Base-by-base conservation (phyloP, 1,139 yeast species). In the Candida dubliniensis region DNA sequence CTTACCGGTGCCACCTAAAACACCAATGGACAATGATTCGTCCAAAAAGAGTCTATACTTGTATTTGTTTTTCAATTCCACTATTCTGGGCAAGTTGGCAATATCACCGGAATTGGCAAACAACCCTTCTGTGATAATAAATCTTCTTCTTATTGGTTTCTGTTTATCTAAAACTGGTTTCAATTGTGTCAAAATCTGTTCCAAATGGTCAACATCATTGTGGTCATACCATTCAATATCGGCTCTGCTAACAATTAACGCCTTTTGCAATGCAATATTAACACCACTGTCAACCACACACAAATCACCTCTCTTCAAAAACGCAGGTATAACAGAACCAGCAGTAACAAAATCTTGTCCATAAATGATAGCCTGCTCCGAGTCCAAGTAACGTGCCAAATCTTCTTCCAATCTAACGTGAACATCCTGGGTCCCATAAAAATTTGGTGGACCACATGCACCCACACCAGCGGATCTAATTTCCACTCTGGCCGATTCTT, bases 391-490 rank as follows among this genome's bases (percentile, higher is more conserved):
- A 32, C 69, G 64, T 8, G 96, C 82, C 51, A 93, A 69, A 52
- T 82, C 85, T 55, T 82, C 82, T 63, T 91, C 96, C 50, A 89
- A 75, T 55, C 85, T 75, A 47, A 84, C 84, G 59, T 93, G 99
- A 31, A 84, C 90, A 61, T 90, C 97, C 65, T 90, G 97, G 51
- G 93, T 87, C 48, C 99, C 99, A 64, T 91, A 93, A 57, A 93
- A 93, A 48, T 96, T 96, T 35, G 98, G 96, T 2, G 99, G 98
- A 26, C 98, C 97, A 72, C 99, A 93, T 1, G 98, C 95, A 51
- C 99, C 40, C n/a, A 93, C 98, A 59, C 99, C 99, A 46, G 87
- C 82, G 45, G 74, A 73, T 38, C 74, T 71, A 49, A 93, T 82
- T 27, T 82, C 76, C 26, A 69, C 62, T 46, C 77, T 74, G 4